Base-by-base conservation (phyloP, 805 yeast species). In the Spathaspora passalidarum region DNA sequence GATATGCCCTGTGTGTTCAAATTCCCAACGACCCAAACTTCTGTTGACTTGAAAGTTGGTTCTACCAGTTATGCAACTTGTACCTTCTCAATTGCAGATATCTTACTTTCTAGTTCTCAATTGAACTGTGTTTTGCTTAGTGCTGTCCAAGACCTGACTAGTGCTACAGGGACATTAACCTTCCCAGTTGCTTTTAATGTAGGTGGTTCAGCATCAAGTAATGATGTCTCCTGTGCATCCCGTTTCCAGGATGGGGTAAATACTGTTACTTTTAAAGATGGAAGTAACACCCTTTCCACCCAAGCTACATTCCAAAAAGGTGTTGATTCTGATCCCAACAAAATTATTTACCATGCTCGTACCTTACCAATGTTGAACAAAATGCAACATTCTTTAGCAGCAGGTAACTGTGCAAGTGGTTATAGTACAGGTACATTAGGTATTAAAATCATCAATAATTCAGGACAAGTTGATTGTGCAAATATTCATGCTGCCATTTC, bases 1-100 rank as follows among this genome's bases (percentile, higher is more conserved):
- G 41, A 42, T 22, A 42, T 63, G 49, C 66, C 66, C 3, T 56
- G 63, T 48, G 63, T 56, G 9, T 63, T 50, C 46, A 59, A 59
- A 40, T 56, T 61, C 47, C 56, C 60, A 4, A 39, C 55, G 5
- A 21, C 50, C 5, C 20, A 46, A 9, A 7, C 47, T 20, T 19
- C 51, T 3, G 41, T 62, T 9, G 40, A 44, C 17, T 50, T 56
- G n/a, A 20, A n/a, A 13, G 58, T 47, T 10, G 51, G 52, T 6
- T 37, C 43, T 4, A 39, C 32, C 7, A 35, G 39, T 10, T 60
- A 50, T 43, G 67, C 68, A 5, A 56, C 57, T 6, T 63, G 68
- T 55, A 23, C 19, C 2, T 47, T 56, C 13, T 43, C 25, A 18
- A 40, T 49, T 36, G 63, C 62, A 14, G 57, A 55, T 23, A 19